Conservation (phyloP, 2,329 filamentous ascomycete species). For the Cordyceps farinosa region DNA sequence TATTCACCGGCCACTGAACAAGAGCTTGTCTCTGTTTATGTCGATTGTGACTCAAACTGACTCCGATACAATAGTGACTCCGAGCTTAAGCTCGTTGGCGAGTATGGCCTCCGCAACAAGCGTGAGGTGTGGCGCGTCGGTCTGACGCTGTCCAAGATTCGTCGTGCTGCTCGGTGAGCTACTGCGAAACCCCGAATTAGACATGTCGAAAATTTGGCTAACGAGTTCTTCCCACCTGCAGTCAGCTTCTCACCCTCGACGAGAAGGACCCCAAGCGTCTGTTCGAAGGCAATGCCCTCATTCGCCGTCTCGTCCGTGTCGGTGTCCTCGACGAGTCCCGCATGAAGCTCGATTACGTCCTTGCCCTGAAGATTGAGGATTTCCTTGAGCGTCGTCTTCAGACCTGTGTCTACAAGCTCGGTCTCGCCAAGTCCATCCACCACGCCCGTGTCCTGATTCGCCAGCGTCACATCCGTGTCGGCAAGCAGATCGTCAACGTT, state of each 20-base stretch:
- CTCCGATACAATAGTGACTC: conserved; percentile 73
- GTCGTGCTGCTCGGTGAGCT: conserved; percentile 97
- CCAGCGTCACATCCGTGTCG: conserved; percentile 99
- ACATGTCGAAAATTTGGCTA: not conserved
- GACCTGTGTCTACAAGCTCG: conserved; percentile 99
- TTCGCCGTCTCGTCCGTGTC: conserved; percentile 99
- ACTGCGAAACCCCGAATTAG: not conserved
- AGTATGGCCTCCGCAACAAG: conserved; percentile 99
- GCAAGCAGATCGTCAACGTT: conserved; percentile 99
- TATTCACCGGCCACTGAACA: conserved; percentile 93
- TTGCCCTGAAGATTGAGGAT: conserved; percentile 98
- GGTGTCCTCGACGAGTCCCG: conserved; percentile 99
- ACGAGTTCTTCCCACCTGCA: conserved; percentile 35
- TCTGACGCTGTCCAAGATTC: conserved; percentile 99
- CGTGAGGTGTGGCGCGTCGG: conserved; percentile 99
- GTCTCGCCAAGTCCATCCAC: conserved; percentile 99
- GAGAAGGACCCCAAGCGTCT: conserved; percentile 99
- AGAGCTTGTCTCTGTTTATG: conserved; percentile 96
- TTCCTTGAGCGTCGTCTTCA: conserved; percentile 99
- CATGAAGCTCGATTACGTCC: conserved; percentile 99
- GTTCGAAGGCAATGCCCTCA: conserved; percentile 99
- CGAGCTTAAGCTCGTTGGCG: conserved; percentile 98
- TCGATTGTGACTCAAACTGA: conserved; percentile 79
- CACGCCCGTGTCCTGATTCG: conserved; percentile 99
- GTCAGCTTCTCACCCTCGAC: conserved; percentile 99